phyloP scores from a whole-genome alignment of 306 rosid species.

The Quercus robur region DNA sequence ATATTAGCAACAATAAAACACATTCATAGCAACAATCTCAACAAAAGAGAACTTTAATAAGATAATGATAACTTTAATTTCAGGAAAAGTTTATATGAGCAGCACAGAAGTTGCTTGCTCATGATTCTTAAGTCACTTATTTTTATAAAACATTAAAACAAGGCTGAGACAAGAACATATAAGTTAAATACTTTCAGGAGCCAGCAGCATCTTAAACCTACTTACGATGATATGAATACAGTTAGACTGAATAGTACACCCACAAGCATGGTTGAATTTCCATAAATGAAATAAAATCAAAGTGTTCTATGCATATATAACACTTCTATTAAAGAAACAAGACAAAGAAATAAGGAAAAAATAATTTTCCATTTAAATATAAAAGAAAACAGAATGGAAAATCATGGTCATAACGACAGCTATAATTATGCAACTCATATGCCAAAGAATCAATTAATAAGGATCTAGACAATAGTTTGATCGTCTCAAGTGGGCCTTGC shows the following conservation, averaged over 20 bases:
- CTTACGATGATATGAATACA: slow-evolving; percentile 14
- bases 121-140: neutral
- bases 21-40: neutral
- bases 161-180: neutral
- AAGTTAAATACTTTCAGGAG: neutral
- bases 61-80: neutral
- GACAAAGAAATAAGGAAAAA: neutral
- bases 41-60: neutral
- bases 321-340: neutral
- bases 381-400: neutral
- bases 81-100: neutral
- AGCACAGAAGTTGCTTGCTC: neutral
- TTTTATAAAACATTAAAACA: neutral
- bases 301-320: neutral
- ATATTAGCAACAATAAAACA: neutral
- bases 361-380: neutral
- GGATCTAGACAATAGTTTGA: neutral
- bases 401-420: neutral
- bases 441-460: neutral
- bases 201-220: neutral
- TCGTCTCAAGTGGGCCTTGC: neutral
- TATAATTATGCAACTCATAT: neutral
- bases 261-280: slow-evolving; percentile 9
- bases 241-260: slow-evolving; percentile 18
- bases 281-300: neutral